Percentiles rank a stretch among this genome's conserved stretches.
Evolutionary conservation across 2,329 filamentous ascomycete genomes (phyloP).

Genomic region (Penicillium sumatraense): DNA sequence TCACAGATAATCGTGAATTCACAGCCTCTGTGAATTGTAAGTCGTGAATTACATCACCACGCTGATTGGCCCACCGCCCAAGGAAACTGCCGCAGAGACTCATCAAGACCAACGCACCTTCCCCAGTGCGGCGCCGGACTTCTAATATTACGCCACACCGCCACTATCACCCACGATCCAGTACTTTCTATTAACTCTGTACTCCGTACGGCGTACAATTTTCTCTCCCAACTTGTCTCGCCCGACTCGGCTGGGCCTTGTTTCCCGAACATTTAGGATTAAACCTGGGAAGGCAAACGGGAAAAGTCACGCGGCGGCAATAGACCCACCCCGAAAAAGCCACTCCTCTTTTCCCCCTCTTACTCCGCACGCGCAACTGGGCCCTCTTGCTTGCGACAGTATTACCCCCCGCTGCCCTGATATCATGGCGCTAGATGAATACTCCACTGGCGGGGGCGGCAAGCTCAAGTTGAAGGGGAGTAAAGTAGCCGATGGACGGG

Average conservation of each 20-base stretch:
- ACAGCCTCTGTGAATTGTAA: too few species aligned
- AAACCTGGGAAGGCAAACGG: background rate
- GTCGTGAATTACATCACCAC: constrained; percentile 8
- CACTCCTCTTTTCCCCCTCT: constrained; percentile 10
- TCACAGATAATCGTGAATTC: too few species aligned
- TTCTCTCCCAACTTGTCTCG: too few species aligned
- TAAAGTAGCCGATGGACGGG: constrained; percentile 58
- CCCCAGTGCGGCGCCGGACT: background rate
- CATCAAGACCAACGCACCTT: background rate
- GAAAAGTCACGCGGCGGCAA: constrained; percentile 8
- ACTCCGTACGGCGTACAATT: too few species aligned
- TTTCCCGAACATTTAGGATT: too few species aligned
- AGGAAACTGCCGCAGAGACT: constrained; percentile 12
- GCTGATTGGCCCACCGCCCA: constrained; percentile 25
- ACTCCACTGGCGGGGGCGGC: constrained; percentile 69
- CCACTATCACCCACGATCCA: background rate
- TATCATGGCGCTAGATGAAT: constrained; percentile 63
- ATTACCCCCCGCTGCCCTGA: background rate
- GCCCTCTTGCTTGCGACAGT: background rate
- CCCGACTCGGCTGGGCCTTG: too few species aligned
- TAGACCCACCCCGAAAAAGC: constrained; percentile 1
- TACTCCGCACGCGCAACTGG: constrained; percentile 24
- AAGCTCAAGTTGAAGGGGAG: constrained; percentile 84
- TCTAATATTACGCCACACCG: background rate
- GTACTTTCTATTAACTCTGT: too few species aligned